Evolutionary conservation across 768 basidiomycete genomes (phyloP), one percentile per base, ranked within the genome.

Genomic region (Pulveroboletus sp.): DNA sequence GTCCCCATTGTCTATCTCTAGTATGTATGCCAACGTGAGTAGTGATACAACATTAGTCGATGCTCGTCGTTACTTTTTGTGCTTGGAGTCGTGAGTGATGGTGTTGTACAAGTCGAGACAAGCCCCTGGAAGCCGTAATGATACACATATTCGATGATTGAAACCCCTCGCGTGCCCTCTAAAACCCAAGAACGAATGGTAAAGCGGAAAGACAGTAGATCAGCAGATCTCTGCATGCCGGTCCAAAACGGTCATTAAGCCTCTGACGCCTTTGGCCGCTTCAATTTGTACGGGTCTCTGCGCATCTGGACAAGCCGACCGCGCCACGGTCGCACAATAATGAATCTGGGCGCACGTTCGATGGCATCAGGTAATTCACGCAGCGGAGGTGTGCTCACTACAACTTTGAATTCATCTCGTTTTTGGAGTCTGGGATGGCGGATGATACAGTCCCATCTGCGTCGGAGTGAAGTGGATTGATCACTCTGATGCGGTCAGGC

Each of bases 371-470:
- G 44, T 39, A 39, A 50, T 55, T 51, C 51, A 49, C 45, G 46
- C 28, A 18, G 31, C 39, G 35, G 44, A 49, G 33, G 41, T 10
- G 39, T n/a, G 49, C 60, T 57, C 36, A 69, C 71, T 8, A 58
- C 57, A 9, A 73, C 71, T 50, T 60, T 71, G 62, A 68, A 73
- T 45, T 64, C 59, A 36, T 58, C 55, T 11, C 53, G 64, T 52
- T 59, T 66, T 39, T 59, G 67, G 40, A 62, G 58, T 39, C 47
- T 62, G 28, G 69, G 51, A 45, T 68, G 58, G 48, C 61, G 64
- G 32, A 71, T 71, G 33, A 60, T 62, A 48, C 70, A 73, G 40
- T 69, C 64, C 70, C 70, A 71, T 56, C 70, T 71, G 40, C 30
- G 51, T 40, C 38, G 46, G 53, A 49, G 60, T 47, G 54, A 44